phyloP scores from a whole-genome alignment of 148 eudicot genomes.

The Rhododendron kiyosumense region DNA sequence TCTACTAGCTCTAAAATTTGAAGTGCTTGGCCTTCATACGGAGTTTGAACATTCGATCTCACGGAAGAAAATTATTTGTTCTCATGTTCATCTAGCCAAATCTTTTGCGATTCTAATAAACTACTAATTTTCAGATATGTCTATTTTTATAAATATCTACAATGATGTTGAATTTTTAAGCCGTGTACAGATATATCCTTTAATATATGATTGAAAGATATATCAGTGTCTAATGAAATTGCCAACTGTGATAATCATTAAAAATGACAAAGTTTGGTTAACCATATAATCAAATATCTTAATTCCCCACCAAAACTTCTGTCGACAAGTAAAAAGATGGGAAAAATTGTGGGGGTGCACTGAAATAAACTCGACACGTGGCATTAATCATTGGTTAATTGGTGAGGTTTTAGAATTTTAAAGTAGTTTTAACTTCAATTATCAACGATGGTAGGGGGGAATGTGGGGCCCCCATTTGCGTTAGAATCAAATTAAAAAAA shows the following conservation, averaged over 20 bases:
- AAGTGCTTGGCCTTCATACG: background rate
- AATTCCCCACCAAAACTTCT: background rate
- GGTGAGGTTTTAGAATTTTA: background rate
- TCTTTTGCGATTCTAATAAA: too few species aligned
- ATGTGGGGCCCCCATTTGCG: background rate
- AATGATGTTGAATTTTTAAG: background rate
- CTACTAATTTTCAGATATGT: background rate
- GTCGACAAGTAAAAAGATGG: background rate
- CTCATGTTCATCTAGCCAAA: too few species aligned
- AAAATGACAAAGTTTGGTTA: conserved; percentile 8
- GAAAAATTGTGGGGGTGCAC: too few species aligned
- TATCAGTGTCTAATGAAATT: conserved; percentile 4
- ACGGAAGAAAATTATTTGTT: too few species aligned
- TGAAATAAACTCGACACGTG: background rate
- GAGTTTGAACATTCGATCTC: background rate
- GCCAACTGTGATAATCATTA: conserved; percentile 13
- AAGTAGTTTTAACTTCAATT: conserved; percentile 1
- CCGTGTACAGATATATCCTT: background rate
- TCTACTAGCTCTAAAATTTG: background rate
- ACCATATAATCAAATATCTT: background rate
- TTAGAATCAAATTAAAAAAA: background rate
- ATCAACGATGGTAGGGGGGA: background rate
- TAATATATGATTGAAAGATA: background rate
- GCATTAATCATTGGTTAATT: conserved; percentile 1
- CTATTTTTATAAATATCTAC: background rate